These are phyloP conservation scores for Fraxinus sp. DNA, from an alignment of 305 asterid genomes.

Conservation along the genomic window DNA sequence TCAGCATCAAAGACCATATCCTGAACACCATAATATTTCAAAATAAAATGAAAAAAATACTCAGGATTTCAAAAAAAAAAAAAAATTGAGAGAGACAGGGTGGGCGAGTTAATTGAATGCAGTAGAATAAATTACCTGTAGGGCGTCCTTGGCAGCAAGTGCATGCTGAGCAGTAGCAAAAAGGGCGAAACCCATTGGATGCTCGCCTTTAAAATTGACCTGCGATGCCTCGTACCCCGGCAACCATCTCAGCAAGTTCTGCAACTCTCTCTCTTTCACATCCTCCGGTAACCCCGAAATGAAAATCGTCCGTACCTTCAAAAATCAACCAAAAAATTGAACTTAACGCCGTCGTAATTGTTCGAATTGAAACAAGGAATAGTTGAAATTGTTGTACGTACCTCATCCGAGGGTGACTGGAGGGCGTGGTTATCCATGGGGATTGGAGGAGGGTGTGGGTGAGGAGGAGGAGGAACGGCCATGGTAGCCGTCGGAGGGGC, in stretches of 20 bases:
- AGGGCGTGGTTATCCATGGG: conserved; percentile 50
- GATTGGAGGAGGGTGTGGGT: conserved; percentile 47
- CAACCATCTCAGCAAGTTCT: conserved; percentile 89
- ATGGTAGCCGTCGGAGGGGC: conserved; percentile 56
- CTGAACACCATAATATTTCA: conserved; percentile 34
- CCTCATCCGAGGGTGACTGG: conserved; percentile 67
- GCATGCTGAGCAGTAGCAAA: conserved; percentile 77
- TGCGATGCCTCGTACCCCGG: conserved; percentile 99
- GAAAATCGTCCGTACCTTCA: conserved; percentile 80
- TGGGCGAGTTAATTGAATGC: neutral
- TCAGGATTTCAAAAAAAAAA: neutral
- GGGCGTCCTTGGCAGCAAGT: conserved; percentile 88
- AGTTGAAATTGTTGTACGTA: conserved; percentile 16
- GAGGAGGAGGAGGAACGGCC: conserved; percentile 58
- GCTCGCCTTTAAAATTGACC: conserved; percentile 93
- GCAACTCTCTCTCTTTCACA: conserved; percentile 97
- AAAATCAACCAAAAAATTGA: neutral
- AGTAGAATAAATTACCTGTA: conserved; percentile 47
- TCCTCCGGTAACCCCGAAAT: conserved; percentile 98
- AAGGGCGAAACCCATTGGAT: conserved; percentile 87
- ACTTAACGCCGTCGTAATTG: neutral
- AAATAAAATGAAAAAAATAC: neutral
- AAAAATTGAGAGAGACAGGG: neutral
- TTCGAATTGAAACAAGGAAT: neutral
- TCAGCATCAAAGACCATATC: conserved; percentile 90